Conservation (phyloP, 305 asterid species). For the Fraxinus angustifolia region DNA sequence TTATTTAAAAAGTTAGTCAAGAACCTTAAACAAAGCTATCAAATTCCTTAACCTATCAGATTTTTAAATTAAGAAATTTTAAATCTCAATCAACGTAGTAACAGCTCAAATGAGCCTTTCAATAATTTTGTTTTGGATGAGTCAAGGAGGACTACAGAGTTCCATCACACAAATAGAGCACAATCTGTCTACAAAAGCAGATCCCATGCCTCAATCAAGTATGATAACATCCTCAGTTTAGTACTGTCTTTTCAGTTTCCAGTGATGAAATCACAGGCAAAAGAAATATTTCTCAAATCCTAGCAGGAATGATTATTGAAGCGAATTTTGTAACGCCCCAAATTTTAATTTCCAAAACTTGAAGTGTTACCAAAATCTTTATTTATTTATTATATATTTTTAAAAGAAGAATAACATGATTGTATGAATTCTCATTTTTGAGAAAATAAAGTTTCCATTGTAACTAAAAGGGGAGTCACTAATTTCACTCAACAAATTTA, state of each 20-base stretch:
- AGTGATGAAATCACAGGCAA: background rate
- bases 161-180: background rate
- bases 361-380: background rate
- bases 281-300: background rate
- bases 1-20: background rate
- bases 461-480: background rate
- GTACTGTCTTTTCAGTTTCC: background rate
- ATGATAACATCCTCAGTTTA: background rate
- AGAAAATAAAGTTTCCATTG: background rate
- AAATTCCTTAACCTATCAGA: background rate
- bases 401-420: background rate
- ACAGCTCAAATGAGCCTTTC: background rate
- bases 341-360: background rate
- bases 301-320: background rate
- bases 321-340: background rate
- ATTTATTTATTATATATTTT: no score
- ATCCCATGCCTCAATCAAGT: background rate
- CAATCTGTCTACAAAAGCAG: background rate
- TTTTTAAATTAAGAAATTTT: background rate
- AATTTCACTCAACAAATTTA: background rate
- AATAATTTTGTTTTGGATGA: background rate
- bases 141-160: background rate
- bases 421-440: background rate
- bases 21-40: background rate
- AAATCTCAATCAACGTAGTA: background rate